Conservation (phyloP, 2,329 filamentous ascomycete genomes). For the Stagonosporopsis cucurbitacearum region DNA sequence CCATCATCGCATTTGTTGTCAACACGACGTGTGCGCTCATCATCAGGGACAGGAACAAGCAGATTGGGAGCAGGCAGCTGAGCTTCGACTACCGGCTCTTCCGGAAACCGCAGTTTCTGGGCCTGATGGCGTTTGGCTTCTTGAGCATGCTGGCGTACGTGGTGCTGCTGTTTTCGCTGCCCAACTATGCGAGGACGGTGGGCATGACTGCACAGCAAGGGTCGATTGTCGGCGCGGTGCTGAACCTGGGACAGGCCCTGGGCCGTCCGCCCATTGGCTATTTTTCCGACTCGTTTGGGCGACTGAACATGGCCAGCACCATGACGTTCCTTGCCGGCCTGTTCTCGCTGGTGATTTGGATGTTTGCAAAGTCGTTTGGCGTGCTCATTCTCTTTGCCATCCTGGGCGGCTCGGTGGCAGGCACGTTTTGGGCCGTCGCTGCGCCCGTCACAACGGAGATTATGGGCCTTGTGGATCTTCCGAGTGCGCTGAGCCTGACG, state of each 20-base stretch:
- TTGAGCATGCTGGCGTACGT: constrained; percentile 77
- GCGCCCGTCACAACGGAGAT: constrained; percentile 76
- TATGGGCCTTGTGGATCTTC: constrained; percentile 71
- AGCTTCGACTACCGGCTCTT: constrained; percentile 59
- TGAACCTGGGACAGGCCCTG: constrained; percentile 71
- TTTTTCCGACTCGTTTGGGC: constrained; percentile 71
- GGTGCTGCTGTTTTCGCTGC: constrained; percentile 77
- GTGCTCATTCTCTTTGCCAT: constrained; percentile 75
- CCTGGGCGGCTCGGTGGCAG: constrained; percentile 69
- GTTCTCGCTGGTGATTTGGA: constrained; percentile 75
- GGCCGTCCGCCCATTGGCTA: constrained; percentile 76
- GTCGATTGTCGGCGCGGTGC: constrained; percentile 72
- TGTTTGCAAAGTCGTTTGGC: constrained; percentile 70
- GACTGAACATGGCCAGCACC: constrained; percentile 73
- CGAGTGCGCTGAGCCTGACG: constrained; percentile 71
- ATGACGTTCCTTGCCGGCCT: constrained; percentile 70
- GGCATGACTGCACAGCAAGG: constrained; percentile 72
- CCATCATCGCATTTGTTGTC: constrained; percentile 67
- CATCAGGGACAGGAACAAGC: constrained; percentile 74
- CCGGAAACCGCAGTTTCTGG: constrained; percentile 65
- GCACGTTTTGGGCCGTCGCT: constrained; percentile 70
- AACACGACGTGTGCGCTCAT: constrained; percentile 69
- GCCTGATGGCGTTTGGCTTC: constrained; percentile 71
- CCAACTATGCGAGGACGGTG: constrained; percentile 73
- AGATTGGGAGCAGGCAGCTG: constrained; percentile 69